Evolutionary conservation across 148 eudicot genomes (phyloP).

Genomic region (Vaccinium vitisidaea): DNA sequence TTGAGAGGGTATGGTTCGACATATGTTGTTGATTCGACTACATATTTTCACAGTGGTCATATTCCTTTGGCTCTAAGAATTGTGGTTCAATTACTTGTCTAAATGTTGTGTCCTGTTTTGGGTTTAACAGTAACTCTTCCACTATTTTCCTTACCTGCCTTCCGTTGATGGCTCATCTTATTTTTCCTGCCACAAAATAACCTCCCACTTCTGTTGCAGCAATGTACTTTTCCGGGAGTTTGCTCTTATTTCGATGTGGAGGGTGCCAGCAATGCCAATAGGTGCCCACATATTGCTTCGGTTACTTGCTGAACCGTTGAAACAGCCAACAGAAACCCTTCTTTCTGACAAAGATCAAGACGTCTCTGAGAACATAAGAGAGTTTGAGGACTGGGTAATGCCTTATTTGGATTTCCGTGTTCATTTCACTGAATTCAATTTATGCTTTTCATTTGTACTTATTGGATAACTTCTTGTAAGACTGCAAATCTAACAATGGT

Average conservation of each 20-base stretch:
- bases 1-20: neutral
- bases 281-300: slow-evolving; percentile 93
- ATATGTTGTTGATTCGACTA: neutral
- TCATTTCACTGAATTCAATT: slow-evolving; percentile 5
- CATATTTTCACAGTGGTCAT: neutral
- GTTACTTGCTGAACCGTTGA: slow-evolving; percentile 94
- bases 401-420: slow-evolving; percentile 18
- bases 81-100: neutral
- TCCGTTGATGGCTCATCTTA: neutral
- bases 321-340: slow-evolving; percentile 58
- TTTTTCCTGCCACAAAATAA: neutral
- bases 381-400: slow-evolving; percentile 92
- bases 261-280: slow-evolving; percentile 86
- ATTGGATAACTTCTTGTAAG: slow-evolving; percentile 2
- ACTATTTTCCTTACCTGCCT: slow-evolving; percentile 9
- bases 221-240: slow-evolving; percentile 90
- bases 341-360: slow-evolving; percentile 50
- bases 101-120: neutral
- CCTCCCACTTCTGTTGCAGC: slow-evolving; percentile 36
- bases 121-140: neutral
- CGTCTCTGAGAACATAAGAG: slow-evolving; percentile 67
- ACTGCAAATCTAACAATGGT: neutral
- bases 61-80: neutral
- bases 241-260: slow-evolving; percentile 96
- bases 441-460: slow-evolving; percentile 6